Evolutionary conservation across 441 rosid species (phyloP), one percentile per base, ranked within the genome.

Genomic region (Gossypium gossypioides): DNA sequence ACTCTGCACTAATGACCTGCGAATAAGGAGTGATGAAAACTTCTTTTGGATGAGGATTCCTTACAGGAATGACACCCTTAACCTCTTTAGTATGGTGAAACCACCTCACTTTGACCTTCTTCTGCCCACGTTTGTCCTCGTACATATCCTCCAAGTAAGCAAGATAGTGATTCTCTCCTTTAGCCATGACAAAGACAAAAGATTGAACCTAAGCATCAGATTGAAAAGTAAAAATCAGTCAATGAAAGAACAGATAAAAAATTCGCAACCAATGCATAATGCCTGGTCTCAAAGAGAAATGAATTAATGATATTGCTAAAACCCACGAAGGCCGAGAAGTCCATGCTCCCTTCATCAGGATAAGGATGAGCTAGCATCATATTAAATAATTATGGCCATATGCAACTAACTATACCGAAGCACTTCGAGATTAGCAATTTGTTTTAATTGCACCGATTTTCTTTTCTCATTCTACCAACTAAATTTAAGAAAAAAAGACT

Each of bases 71-170:
- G 32, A 79, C 81, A 59, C 96, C 90, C 82, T 87, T 95, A 64
- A 95, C 96, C 87, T 92, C 99, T 72, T 86, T 89, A 69, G 86
- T 86, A 78, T 83, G 87, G 85, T 94, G 97, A 84, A 94, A 91
- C 99, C 99, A 94, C 85, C 99, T 87, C 56, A 92, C 97, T 85
- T 86, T 94, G 68, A 94, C 97, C 77, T 94, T 94, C 80, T 89
- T 95, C 68, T 80, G 91, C 68, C 99, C 96, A 77, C 90, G 87
- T 80, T 86, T 92, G 86, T 95, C 97, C 82, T 92, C 97, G 37
- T 95, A 95, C 96, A 95, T 95, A 79, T 95, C 99, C 84, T 95
- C 97, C 84, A 92, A 80, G 80, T 95, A 88, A 46, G 97, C 97
- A 82, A 95, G 81, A 27, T 95, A 91, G 55, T 79, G 91, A 78